Base-by-base conservation (phyloP, 2,329 filamentous ascomycete species). In the Ophiostoma montium region DNA sequence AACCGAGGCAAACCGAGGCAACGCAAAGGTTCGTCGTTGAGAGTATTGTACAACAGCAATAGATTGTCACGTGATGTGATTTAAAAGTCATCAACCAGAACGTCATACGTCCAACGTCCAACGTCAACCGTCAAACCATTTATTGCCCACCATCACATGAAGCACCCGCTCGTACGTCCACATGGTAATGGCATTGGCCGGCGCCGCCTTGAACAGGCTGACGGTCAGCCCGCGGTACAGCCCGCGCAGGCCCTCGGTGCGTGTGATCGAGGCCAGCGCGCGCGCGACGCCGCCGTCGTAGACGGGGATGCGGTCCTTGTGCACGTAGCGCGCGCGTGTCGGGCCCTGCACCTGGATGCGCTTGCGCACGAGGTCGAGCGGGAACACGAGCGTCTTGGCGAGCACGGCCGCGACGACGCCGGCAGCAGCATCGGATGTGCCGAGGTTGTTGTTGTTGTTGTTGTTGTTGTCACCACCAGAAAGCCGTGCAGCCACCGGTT, bases 331-430 rank as follows among this genome's bases (percentile, higher is more conserved):
- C 35, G 67, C 67, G 53, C 89, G 72, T 52, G 84, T 94, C 1
- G 92, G 92, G 0, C 92, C 92, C 64, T 98, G 92, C 3, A 98
- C 88, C 66, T 98, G 92, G 56, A 98, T 74, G 43, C 92, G 74
- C 70, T 96, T 98, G 56, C 92, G 72, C 33, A 95, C 86, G 27
- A 95, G 78, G 62, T 98, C 92, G 21, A 98, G 72, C 15, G 92
- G 92, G 58, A 96, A 98, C 11, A 95, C 86, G 1, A 77, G 79
- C 31, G 88, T 94, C 68, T 98, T 98, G 39, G 87, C 82, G 19
- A 86, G 58, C 2, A 95, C 70, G 54, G 86, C 89, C 1, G 88
- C 88, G 2, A 84, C 54, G 3, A 92, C 72, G 6, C 92, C 92
- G 1, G 90, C 86, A 1, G 81, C 75, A 0, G 90, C 92, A 64